These are phyloP conservation scores for Penicillium waksmanii DNA, from an alignment of 495 filamentous ascomycete genomes.

Conservation along the genomic window DNA sequence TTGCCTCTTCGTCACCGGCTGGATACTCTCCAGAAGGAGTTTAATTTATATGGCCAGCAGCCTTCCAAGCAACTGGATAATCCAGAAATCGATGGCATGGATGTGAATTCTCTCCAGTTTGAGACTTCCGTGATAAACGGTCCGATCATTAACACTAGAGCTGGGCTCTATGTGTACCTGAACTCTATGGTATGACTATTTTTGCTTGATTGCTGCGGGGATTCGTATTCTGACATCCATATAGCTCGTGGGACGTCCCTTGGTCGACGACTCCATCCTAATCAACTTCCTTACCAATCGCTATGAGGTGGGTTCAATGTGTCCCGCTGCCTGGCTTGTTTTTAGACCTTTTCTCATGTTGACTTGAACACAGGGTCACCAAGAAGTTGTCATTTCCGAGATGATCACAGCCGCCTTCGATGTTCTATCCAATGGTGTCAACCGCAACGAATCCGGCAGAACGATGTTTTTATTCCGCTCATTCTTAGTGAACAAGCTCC, in stretches of 20 bases:
- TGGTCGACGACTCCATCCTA: conserved; percentile 79
- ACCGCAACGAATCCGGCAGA: conserved; percentile 72
- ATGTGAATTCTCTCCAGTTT: conserved; percentile 53
- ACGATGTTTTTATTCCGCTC: conserved; percentile 81
- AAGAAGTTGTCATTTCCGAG: conserved; percentile 73
- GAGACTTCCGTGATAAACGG: conserved; percentile 65
- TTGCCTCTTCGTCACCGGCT: conserved; percentile 45
- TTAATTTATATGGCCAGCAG: conserved; percentile 45
- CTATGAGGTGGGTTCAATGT: conserved; percentile 63
- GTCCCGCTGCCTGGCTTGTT: neutral
- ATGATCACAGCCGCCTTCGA: conserved; percentile 89
- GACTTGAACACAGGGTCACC: conserved; percentile 64
- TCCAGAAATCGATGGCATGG: conserved; percentile 42
- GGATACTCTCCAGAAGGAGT: conserved; percentile 49
- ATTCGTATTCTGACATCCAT: conserved; percentile 35
- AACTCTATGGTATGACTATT: conserved; percentile 67
- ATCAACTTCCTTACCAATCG: conserved; percentile 79
- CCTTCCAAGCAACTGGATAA: conserved; percentile 42
- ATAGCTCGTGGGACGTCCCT: conserved; percentile 78
- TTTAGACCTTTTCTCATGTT: neutral
- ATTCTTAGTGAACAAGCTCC: conserved; percentile 92
- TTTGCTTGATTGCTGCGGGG: conserved; percentile 21
- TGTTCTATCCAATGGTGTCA: conserved; percentile 81
- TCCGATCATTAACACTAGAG: conserved; percentile 75
- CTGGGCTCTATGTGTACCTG: conserved; percentile 89